Percentiles rank a stretch among this genome's conserved stretches.
Conservation (phyloP, 441 rosid species). For the Bruguiera hainesii region DNA sequence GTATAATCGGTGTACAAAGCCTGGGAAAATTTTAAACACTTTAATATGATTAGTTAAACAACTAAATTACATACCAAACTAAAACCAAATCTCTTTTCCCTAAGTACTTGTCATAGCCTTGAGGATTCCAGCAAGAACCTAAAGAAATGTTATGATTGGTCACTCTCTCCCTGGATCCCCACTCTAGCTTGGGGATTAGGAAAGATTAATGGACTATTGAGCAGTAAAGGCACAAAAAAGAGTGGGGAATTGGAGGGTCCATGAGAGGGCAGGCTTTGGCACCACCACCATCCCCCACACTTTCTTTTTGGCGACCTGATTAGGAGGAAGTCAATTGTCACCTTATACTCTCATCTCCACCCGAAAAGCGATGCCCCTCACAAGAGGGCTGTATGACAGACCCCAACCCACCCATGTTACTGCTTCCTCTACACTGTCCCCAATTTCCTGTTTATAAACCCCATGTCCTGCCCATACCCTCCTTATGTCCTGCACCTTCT, state of each 20-base stretch:
- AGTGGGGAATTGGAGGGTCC: slow-evolving; percentile 24
- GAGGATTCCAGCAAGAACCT: slow-evolving; percentile 9
- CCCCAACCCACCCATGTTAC: slow-evolving; percentile 14
- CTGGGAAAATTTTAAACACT: background rate
- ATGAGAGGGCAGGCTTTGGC: slow-evolving; percentile 19
- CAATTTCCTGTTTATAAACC: background rate
- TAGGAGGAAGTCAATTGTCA: slow-evolving; percentile 9
- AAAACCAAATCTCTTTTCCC: background rate
- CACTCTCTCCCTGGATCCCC: slow-evolving; percentile 29
- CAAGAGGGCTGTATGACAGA: slow-evolving; percentile 1
- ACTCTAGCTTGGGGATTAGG: slow-evolving; percentile 27
- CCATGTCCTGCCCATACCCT: too few species aligned
- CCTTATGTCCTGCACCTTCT: too few species aligned
- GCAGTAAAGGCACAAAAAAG: slow-evolving; percentile 30
- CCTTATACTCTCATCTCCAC: background rate
- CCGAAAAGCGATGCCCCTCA: background rate
- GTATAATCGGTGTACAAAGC: background rate
- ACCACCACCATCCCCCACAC: slow-evolving; percentile 14
- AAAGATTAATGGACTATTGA: slow-evolving; percentile 14
- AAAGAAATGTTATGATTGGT: slow-evolving; percentile 30
- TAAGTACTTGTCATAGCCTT: background rate
- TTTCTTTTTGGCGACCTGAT: background rate
- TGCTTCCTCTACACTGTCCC: slow-evolving; percentile 11
- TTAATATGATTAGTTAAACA: slow-evolving; percentile 17
- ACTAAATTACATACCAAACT: slow-evolving; percentile 5